phyloP scores from a whole-genome alignment of 805 yeast species.

The Kluyveromyces siamensis region DNA sequence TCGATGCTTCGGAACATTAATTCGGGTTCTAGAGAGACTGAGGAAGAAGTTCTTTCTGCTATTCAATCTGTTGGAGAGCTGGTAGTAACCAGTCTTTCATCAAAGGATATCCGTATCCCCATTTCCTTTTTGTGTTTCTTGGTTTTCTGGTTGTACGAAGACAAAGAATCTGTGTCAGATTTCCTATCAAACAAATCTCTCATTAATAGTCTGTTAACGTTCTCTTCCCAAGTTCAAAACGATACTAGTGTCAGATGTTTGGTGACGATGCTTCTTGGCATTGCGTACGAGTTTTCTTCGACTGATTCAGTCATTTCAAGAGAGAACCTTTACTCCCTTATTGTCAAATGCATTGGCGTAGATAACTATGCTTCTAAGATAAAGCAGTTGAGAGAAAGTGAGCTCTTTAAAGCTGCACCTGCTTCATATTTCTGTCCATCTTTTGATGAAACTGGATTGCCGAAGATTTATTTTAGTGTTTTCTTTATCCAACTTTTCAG shows the following conservation, averaged over 20 bases:
- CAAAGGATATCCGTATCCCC: conserved; percentile 64
- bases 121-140: conserved; percentile 71
- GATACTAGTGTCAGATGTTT: conserved; percentile 60
- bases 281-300: conserved; percentile 75
- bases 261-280: conserved; percentile 62
- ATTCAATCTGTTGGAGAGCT: conserved; percentile 75
- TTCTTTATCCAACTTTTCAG: conserved; percentile 56
- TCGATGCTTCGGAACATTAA: conserved; percentile 39
- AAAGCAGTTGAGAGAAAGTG: conserved; percentile 57
- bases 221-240: conserved; percentile 42
- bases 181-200: conserved; percentile 60
- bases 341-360: conserved; percentile 67
- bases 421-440: conserved; percentile 41
- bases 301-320: conserved; percentile 46
- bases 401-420: conserved; percentile 40
- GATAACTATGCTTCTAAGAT: conserved; percentile 71
- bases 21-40: conserved; percentile 44
- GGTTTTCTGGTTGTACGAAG: conserved; percentile 70
- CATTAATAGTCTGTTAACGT: conserved; percentile 60
- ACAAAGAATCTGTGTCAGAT: conserved; percentile 62
- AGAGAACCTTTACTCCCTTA: conserved; percentile 46
- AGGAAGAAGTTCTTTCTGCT: conserved; percentile 51
- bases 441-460: conserved; percentile 78
- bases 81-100: conserved; percentile 51
- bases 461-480: conserved; percentile 65